Evolutionary conservation across 2,329 filamentous ascomycete species (phyloP).

Genomic region (Penicillium sp.): DNA sequence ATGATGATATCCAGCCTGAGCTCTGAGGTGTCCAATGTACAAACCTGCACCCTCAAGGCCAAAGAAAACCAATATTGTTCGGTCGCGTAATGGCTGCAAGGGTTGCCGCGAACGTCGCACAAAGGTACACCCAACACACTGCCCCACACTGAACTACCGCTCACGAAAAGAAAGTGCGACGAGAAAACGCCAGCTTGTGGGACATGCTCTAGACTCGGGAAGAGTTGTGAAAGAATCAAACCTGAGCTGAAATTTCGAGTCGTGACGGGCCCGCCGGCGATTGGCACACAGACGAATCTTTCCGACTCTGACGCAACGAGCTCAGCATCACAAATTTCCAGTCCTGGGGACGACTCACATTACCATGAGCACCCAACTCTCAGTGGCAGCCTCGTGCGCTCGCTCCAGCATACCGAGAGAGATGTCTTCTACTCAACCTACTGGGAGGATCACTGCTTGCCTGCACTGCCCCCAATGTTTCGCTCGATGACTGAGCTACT

Average conservation of each 20-base stretch:
- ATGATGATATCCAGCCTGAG: background rate
- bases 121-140: slow-evolving; percentile 9
- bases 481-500: background rate
- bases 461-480: slow-evolving; percentile 27
- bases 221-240: slow-evolving; percentile 13
- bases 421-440: slow-evolving; percentile 29
- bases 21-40: slow-evolving; percentile 13
- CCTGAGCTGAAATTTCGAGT: slow-evolving; percentile 11
- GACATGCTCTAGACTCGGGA: slow-evolving; percentile 25
- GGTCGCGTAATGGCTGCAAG: slow-evolving; percentile 22
- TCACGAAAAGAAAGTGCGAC: slow-evolving; percentile 33
- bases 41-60: slow-evolving; percentile 17
- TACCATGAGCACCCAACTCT: background rate
- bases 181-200: slow-evolving; percentile 27
- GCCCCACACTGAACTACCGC: background rate
- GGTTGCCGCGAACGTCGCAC: slow-evolving; percentile 19
- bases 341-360: background rate
- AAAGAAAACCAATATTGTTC: slow-evolving; percentile 22
- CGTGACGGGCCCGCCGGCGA: background rate
- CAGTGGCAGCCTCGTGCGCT: slow-evolving; percentile 12
- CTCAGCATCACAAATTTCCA: background rate
- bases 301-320: background rate
- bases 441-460: slow-evolving; percentile 27
- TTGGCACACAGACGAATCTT: background rate
- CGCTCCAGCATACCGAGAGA: slow-evolving; percentile 22